Evolutionary conservation across 2,329 filamentous ascomycete genomes (phyloP).

Genomic region (Colletotrichum coccodes): DNA sequence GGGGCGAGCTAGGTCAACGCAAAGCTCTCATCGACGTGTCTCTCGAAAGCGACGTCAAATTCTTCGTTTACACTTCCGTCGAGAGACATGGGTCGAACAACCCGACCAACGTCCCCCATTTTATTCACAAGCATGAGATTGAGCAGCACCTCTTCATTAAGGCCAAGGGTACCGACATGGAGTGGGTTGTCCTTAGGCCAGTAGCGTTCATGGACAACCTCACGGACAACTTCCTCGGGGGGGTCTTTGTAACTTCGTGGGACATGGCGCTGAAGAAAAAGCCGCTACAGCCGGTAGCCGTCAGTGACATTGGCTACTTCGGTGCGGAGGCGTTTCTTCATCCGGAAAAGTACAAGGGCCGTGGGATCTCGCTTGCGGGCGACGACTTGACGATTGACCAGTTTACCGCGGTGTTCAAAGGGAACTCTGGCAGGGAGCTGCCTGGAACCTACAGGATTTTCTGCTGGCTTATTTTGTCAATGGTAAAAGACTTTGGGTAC

Average conservation of each 20-base stretch:
- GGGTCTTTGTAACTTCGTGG: conserved; percentile 46
- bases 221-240: conserved; percentile 41
- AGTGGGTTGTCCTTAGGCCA: conserved; percentile 50
- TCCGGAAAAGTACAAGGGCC: conserved; percentile 42
- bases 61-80: conserved; percentile 71
- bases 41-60: conserved; percentile 61
- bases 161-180: conserved; percentile 41
- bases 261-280: conserved; percentile 41
- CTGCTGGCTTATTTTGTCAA: conserved; percentile 37
- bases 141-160: conserved; percentile 67
- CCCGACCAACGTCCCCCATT: conserved; percentile 68
- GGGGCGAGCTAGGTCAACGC: conserved; percentile 62
- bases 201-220: conserved; percentile 54
- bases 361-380: conserved; percentile 49
- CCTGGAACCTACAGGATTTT: conserved; percentile 44
- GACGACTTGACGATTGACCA: conserved; percentile 50
- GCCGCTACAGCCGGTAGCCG: conserved; percentile 47
- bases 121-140: conserved; percentile 67
- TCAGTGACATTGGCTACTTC: conserved; percentile 51
- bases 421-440: conserved; percentile 41
- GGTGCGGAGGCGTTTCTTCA: conserved; percentile 47
- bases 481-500: conserved; percentile 43
- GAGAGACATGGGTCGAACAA: conserved; percentile 67
- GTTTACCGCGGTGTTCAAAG: conserved; percentile 42
- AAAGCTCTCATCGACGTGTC: conserved; percentile 66